Percentiles rank a stretch among this genome's conserved stretches.
These are phyloP conservation scores for Tricholoma bakamatsutake DNA, from an alignment of 768 basidiomycete genomes.

Conservation along the genomic window DNA sequence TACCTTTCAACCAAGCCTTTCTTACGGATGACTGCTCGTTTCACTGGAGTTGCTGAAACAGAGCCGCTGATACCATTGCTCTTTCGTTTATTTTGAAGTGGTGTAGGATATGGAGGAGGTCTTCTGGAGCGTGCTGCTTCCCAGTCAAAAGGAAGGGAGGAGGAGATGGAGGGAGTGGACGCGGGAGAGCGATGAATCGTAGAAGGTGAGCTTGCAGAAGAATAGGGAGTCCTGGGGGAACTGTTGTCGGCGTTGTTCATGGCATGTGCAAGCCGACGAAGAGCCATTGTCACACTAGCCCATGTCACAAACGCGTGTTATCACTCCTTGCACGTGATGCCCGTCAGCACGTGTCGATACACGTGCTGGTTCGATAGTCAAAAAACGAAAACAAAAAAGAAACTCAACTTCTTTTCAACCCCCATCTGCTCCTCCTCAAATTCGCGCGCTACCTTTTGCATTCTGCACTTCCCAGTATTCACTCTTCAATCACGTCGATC, in stretches of 20 bases:
- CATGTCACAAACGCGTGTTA: slow-evolving; percentile 3
- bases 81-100: slow-evolving; percentile 41
- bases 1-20: slow-evolving; percentile 62
- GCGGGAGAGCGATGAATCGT: slow-evolving; percentile 55
- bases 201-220: slow-evolving; percentile 29
- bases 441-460: slow-evolving; percentile 18
- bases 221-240: slow-evolving; percentile 31
- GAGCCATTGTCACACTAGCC: slow-evolving; percentile 33
- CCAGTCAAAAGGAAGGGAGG: slow-evolving; percentile 82
- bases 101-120: slow-evolving; percentile 70
- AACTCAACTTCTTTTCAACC: slow-evolving; percentile 23
- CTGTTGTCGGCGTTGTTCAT: slow-evolving; percentile 5
- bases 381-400: slow-evolving; percentile 21
- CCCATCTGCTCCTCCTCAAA: slow-evolving; percentile 13
- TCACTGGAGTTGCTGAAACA: slow-evolving; percentile 30
- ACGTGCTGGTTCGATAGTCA: slow-evolving; percentile 47
- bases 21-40: slow-evolving; percentile 57
- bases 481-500: slow-evolving; percentile 56
- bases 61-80: slow-evolving; percentile 28
- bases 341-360: slow-evolving; percentile 24
- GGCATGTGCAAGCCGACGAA: slow-evolving; percentile 54
- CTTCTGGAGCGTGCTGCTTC: slow-evolving; percentile 67
- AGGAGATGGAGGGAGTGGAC: slow-evolving; percentile 67
- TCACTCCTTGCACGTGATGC: slow-evolving; percentile 23
- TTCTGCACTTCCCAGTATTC: slow-evolving; percentile 21